Conservation (phyloP, 768 basidiomycete species). For the Lactarius quietus region DNA sequence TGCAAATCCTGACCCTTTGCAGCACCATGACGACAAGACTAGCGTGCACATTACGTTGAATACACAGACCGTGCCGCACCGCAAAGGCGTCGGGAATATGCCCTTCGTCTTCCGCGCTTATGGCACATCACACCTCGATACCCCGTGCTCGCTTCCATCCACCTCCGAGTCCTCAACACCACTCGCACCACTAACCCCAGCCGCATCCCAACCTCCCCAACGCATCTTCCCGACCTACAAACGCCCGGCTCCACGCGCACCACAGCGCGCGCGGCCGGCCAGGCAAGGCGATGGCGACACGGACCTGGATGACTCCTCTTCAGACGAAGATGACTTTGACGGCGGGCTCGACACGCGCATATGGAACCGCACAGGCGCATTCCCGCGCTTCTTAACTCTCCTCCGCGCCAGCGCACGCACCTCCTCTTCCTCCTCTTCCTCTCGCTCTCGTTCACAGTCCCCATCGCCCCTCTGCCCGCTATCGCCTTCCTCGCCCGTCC, state of each 20-base stretch:
- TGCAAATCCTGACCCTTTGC: background rate
- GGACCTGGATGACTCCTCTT: conserved; percentile 19
- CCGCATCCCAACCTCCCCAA: background rate
- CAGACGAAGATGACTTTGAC: conserved; percentile 21
- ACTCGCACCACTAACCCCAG: background rate
- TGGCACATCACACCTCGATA: conserved; percentile 27
- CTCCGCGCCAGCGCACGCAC: conserved; percentile 23
- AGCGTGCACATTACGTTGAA: conserved; percentile 65
- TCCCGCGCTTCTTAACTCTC: conserved; percentile 30
- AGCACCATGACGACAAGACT: conserved; percentile 53
- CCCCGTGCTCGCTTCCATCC: conserved; percentile 2
- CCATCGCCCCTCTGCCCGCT: conserved; percentile 10
- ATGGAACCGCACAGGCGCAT: conserved; percentile 32
- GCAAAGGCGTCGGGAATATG: conserved; percentile 56
- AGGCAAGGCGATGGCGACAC: conserved; percentile 11
- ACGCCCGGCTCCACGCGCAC: background rate
- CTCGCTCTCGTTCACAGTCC: conserved; percentile 6
- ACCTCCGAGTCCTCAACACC: background rate
- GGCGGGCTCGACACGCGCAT: conserved; percentile 27
- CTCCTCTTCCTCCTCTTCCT: conserved; percentile 24
- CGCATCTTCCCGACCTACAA: conserved; percentile 22
- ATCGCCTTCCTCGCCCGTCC: conserved; percentile 16
- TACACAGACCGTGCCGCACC: conserved; percentile 45
- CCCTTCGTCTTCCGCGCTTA: conserved; percentile 57
- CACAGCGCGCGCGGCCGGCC: background rate